Evolutionary conservation across 306 rosid species (phyloP).

Genomic region (Trifolium subterraneum): DNA sequence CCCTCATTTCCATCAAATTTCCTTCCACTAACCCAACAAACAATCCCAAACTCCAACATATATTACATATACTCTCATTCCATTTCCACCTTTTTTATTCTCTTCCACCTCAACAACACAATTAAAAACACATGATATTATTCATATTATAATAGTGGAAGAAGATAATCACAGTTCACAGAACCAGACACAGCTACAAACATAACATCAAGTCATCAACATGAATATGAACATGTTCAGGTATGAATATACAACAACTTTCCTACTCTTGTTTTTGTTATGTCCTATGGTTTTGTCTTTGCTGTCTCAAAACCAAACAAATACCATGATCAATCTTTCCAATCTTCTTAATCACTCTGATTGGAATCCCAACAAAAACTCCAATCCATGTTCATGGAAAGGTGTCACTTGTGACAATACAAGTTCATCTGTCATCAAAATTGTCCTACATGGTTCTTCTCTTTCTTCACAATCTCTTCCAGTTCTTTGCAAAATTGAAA

Average conservation of each 20-base stretch:
- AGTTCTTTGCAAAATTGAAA: slow-evolving; percentile 58
- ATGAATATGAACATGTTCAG: slow-evolving; percentile 47
- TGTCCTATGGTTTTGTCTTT: slow-evolving; percentile 55
- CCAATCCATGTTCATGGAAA: slow-evolving; percentile 72
- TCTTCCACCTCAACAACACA: slow-evolving; percentile 34
- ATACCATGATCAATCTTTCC: slow-evolving; percentile 52
- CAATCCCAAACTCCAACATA: slow-evolving; percentile 14
- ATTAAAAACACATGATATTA: slow-evolving; percentile 6
- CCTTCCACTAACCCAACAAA: slow-evolving; percentile 22
- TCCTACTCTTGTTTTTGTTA: slow-evolving; percentile 43
- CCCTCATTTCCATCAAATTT: slow-evolving; percentile 32
- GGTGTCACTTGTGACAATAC: slow-evolving; percentile 59
- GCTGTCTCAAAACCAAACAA: slow-evolving; percentile 57
- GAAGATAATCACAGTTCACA: no score
- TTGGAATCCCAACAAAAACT: slow-evolving; percentile 44
- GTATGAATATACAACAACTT: slow-evolving; percentile 41
- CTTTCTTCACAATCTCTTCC: slow-evolving; percentile 52
- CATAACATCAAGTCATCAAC: not conserved
- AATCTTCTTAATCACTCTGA: not conserved
- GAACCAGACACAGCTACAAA: slow-evolving; percentile 2
- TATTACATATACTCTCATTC: not conserved
- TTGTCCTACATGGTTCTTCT: slow-evolving; percentile 49
- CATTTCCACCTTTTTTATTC: not conserved
- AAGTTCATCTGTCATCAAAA: slow-evolving; percentile 42
- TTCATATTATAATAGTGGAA: not conserved